Percentiles rank a stretch among this genome's conserved stretches.
These are phyloP conservation scores for Cystobasidium tubakii DNA, from an alignment of 768 basidiomycete species.

Conservation along the genomic window DNA sequence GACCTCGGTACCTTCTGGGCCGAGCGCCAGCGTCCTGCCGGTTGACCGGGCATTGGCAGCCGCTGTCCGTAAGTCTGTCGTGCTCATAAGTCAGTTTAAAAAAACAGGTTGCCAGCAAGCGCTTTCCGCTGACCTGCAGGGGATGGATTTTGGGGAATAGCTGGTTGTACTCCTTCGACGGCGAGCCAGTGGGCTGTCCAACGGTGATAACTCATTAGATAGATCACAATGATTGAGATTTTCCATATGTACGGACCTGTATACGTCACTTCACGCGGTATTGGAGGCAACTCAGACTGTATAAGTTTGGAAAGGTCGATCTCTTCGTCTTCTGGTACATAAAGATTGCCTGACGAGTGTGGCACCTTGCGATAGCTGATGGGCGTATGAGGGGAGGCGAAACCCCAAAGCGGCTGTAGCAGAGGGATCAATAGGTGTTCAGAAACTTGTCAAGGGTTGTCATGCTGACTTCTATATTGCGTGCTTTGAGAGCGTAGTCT, in stretches of 20 bases:
- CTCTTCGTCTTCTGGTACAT: conserved; percentile 93
- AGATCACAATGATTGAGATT: conserved; percentile 45
- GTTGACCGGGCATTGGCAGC: conserved; percentile 16
- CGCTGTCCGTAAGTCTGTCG: conserved; percentile 18
- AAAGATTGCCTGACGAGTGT: conserved; percentile 64
- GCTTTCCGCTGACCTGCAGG: conserved; percentile 41
- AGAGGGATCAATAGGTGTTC: conserved; percentile 8
- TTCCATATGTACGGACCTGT: conserved; percentile 52
- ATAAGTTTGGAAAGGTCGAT: conserved; percentile 90
- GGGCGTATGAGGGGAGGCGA: conserved; percentile 59
- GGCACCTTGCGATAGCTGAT: conserved; percentile 56
- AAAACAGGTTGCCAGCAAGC: too few species aligned
- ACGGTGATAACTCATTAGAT: conserved; percentile 44
- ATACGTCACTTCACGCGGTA: conserved; percentile 77
- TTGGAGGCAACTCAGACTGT: conserved; percentile 72
- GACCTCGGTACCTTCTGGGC: conserved; percentile 33
- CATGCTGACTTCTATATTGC: conserved; percentile 70
- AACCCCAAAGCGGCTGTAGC: conserved; percentile 70
- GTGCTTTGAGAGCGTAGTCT: conserved; percentile 83
- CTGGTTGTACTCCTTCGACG: conserved; percentile 92
- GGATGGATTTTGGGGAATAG: conserved; percentile 94
- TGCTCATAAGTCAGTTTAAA: conserved; percentile 5
- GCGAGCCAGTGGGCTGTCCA: conserved; percentile 86
- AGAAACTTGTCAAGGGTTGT: background rate
- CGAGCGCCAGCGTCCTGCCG: background rate